These are phyloP conservation scores for Dictyostelium brefeldianum DNA, from an alignment of 78 protist genomes.

Conservation along the genomic window DNA sequence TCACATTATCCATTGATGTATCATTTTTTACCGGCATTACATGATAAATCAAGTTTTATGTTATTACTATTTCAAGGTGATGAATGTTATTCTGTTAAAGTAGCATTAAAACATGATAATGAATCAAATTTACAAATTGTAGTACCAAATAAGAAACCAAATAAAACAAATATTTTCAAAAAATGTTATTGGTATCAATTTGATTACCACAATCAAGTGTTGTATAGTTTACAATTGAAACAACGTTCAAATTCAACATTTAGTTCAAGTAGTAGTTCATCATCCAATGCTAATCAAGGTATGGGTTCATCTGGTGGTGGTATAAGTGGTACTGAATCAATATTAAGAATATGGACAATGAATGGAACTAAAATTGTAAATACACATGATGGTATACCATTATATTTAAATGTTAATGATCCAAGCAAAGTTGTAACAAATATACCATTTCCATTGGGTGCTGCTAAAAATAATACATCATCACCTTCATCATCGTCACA, in stretches of 20 bases:
- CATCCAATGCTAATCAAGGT: neutral
- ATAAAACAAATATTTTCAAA: neutral
- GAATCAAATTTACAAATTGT: slow-evolving; percentile 4
- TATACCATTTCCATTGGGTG: slow-evolving; percentile 31
- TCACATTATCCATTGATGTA: slow-evolving; percentile 28
- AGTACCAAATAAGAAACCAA: neutral
- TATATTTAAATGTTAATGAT: slow-evolving; percentile 11
- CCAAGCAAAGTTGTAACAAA: slow-evolving; percentile 12
- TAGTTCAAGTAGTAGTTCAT: neutral
- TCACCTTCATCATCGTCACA: neutral
- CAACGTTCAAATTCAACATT: neutral
- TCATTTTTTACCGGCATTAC: slow-evolving; percentile 46
- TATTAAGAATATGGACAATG: slow-evolving; percentile 3
- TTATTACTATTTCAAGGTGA: slow-evolving; percentile 34
- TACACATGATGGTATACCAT: slow-evolving; percentile 7
- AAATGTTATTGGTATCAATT: slow-evolving; percentile 75
- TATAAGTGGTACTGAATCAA: neutral
- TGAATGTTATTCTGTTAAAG: slow-evolving; percentile 43
- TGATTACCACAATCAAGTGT: slow-evolving; percentile 25
- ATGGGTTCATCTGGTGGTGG: neutral
- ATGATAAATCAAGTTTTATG: neutral
- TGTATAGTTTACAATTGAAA: slow-evolving; percentile 40
- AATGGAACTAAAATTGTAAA: neutral
- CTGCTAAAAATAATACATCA: neutral
- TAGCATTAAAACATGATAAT: slow-evolving; percentile 19